Percentiles rank a stretch among this genome's conserved stretches.
phyloP scores from a whole-genome alignment of 1,284 basidiomycete species.

The Exobasidium cylindrosporum region DNA sequence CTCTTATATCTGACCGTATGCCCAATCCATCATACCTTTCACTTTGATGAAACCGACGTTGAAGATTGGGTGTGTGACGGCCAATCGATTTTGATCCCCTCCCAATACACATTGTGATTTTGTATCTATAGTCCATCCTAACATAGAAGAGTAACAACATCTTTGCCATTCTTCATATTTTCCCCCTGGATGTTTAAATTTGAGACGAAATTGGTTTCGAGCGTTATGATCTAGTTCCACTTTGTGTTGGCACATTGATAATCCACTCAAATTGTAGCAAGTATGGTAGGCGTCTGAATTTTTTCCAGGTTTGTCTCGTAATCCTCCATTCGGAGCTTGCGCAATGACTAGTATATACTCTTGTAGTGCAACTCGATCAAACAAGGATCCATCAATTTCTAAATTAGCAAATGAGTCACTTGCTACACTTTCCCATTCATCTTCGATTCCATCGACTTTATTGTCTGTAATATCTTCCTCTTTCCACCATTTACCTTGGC shows the following conservation, averaged over 20 bases:
- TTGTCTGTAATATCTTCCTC: conserved; percentile 6
- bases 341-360: conserved; percentile 82
- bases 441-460: neutral
- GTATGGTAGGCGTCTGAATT: conserved; percentile 57
- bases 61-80: conserved; percentile 42
- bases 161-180: conserved; percentile 23
- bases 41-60: conserved; percentile 37
- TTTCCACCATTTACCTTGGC: conserved; percentile 33
- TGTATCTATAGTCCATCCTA: conserved; percentile 30
- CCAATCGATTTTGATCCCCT: conserved; percentile 8
- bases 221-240: conserved; percentile 12
- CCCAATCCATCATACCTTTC: conserved; percentile 43
- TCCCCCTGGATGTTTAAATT: neutral
- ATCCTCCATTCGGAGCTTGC: conserved; percentile 72
- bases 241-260: conserved; percentile 44
- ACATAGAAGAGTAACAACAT: conserved; percentile 26
- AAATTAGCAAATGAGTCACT: conserved; percentile 22
- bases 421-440: conserved; percentile 11
- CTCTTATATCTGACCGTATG: conserved; percentile 23
- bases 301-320: conserved; percentile 95
- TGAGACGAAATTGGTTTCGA: conserved; percentile 12
- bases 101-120: conserved; percentile 23
- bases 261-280: conserved; percentile 52
- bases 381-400: conserved; percentile 29
- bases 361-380: conserved; percentile 67